Base-by-base conservation (phyloP, 202 grass and related monocot genomes). In the Schoenoplectus triqueter region DNA sequence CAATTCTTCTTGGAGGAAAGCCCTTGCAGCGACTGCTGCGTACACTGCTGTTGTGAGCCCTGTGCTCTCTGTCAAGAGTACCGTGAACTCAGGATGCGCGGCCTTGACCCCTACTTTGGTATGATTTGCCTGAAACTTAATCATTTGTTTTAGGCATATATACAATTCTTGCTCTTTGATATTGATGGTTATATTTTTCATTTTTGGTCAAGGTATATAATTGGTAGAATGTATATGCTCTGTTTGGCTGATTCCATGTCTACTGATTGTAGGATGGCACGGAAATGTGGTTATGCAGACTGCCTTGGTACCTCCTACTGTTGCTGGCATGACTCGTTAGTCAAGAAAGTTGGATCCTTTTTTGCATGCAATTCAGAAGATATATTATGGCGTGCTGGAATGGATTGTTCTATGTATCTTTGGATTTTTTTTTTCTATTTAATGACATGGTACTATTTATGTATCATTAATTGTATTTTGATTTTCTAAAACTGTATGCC, bases 31-130 rank as follows among this genome's bases (percentile, higher is more conserved):
- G 94, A 97, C 87, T 97, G 94, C 86, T 86, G 70, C 84, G 69
- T 94, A 82, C 94, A 97, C 82, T 94, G 86, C 31, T 97, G 66
- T 87, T 97, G 94, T 84, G 84, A 94, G 86, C 64, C 3, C 2
- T 94, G 92, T 84, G 92, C 94, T 2, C 92, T 97, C 71, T 97
- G 90, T 86, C 94, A 97, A 84, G 92, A 94, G 73, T 92, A 92
- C 92, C 88, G 94, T 8, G 94, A 97, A 86, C 94, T 97, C 77
- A 88, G 85, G 81, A 83, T 78, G 76, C 73, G 90, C 0, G 90
- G 94, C 21, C 80, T 83, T 10, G 48, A 83, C 6, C 80, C 80
- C 31, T 68, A 69, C 9, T 83, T 83, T 57, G 31, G 31, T 31
- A 31, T 31, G 31, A 67, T 4, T 40, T 57, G 1, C 57, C 71